These are phyloP conservation scores for Solanum paucissectum DNA, from an alignment of 257 asterid species.

Conservation along the genomic window DNA sequence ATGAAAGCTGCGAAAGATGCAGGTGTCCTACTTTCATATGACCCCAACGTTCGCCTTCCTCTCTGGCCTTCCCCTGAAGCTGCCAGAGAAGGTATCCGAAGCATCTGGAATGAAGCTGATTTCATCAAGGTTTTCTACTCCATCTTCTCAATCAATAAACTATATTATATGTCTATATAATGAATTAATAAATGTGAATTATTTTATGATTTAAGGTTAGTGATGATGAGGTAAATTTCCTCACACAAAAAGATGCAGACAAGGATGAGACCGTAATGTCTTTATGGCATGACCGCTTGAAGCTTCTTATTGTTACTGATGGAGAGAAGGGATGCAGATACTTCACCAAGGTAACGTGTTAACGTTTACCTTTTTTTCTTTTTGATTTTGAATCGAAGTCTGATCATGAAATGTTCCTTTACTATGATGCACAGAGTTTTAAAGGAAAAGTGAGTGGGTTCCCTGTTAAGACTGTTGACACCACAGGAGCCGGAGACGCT, in stretches of 20 bases:
- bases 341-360: slow-evolving; percentile 16
- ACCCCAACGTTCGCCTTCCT: slow-evolving; percentile 38
- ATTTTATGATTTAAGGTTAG: slow-evolving; percentile 12
- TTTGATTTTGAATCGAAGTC: neutral
- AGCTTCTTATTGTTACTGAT: slow-evolving; percentile 28
- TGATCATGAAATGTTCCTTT: neutral
- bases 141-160: neutral
- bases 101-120: slow-evolving; percentile 41
- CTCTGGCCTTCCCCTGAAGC: slow-evolving; percentile 39
- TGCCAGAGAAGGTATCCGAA: slow-evolving; percentile 22
- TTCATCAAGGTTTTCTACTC: slow-evolving; percentile 24
- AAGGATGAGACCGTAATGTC: slow-evolving; percentile 17
- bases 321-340: slow-evolving; percentile 40
- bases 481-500: slow-evolving; percentile 47
- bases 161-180: neutral
- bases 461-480: slow-evolving; percentile 31
- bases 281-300: slow-evolving; percentile 25
- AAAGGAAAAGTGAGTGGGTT: slow-evolving; percentile 24
- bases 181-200: neutral
- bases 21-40: slow-evolving; percentile 30
- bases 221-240: slow-evolving; percentile 30
- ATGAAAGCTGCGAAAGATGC: slow-evolving; percentile 35
- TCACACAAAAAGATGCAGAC: slow-evolving; percentile 17
- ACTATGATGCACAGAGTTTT: slow-evolving; percentile 4
- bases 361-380: neutral